These are phyloP conservation scores for Chlorophyllum brunneum DNA, from an alignment of 768 basidiomycete genomes.

Conservation along the genomic window DNA sequence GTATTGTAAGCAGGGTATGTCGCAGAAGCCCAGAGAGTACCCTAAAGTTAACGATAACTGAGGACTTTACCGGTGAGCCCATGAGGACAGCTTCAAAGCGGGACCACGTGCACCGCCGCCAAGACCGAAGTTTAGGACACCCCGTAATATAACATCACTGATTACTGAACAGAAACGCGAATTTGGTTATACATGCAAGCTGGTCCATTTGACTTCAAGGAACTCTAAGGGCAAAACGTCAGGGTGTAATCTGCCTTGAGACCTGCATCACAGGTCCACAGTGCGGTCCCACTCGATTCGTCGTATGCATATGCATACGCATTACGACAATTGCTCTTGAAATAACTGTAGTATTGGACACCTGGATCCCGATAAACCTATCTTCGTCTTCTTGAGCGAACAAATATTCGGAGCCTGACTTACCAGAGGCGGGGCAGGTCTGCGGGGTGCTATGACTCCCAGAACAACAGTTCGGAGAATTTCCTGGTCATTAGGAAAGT, in stretches of 20 bases:
- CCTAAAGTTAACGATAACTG: no score
- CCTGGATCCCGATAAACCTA: conserved; percentile 20
- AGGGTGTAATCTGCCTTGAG: conserved; percentile 43
- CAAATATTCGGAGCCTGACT: not conserved
- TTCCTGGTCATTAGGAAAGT: conserved; percentile 22
- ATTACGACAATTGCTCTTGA: conserved; percentile 42
- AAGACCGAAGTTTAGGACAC: not conserved
- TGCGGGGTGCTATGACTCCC: conserved; percentile 40
- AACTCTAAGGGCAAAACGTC: conserved; percentile 52
- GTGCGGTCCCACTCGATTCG: conserved; percentile 44
- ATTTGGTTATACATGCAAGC: no score
- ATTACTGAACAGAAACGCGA: no score
- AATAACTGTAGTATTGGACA: conserved; percentile 35
- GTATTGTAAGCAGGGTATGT: no score
- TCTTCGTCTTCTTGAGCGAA: conserved; percentile 19
- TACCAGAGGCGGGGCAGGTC: conserved; percentile 43
- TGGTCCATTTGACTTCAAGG: no score
- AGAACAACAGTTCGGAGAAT: conserved; percentile 57
- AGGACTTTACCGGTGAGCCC: no score
- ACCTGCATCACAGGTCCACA: conserved; percentile 45
- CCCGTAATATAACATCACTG: no score
- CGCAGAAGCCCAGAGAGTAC: no score
- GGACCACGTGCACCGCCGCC: not conserved
- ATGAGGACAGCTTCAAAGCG: no score
- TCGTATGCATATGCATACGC: conserved; percentile 56